Evolutionary conservation across 257 asterid species (phyloP).

Genomic region (Capsicum pubescens): DNA sequence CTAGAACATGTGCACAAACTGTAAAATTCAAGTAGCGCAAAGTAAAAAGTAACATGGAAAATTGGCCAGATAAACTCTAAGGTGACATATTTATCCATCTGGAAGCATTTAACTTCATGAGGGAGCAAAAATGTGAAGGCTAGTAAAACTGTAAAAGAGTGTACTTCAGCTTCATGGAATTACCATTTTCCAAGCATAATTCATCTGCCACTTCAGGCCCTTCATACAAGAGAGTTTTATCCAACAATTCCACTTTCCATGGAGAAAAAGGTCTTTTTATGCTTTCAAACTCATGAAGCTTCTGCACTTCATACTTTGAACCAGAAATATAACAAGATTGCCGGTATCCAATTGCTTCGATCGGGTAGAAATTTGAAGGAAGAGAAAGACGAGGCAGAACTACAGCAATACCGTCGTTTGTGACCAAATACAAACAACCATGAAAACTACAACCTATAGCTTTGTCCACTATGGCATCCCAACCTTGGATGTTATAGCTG

Average conservation of each 20-base stretch:
- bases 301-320: conserved; percentile 42
- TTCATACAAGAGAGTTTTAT: conserved; percentile 75
- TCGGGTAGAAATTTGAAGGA: conserved; percentile 65
- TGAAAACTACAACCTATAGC: conserved; percentile 85
- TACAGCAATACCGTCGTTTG: conserved; percentile 75
- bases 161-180: conserved; percentile 28
- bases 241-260: conserved; percentile 94
- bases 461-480: conserved; percentile 59
- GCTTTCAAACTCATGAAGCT: conserved; percentile 50
- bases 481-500: conserved; percentile 46
- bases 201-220: conserved; percentile 86
- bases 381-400: conserved; percentile 84
- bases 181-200: conserved; percentile 87
- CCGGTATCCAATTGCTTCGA: conserved; percentile 80
- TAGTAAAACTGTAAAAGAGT: not conserved
- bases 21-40: not conserved
- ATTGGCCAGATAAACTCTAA: conserved; percentile 18
- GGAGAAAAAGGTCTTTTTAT: conserved; percentile 59
- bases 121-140: not conserved
- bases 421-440: conserved; percentile 79
- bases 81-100: not conserved
- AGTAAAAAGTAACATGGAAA: conserved; percentile 18
- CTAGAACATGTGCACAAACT: conserved; percentile 19
- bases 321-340: conserved; percentile 46
- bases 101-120: conserved; percentile 11